Base-by-base conservation (phyloP, 768 basidiomycete genomes). In the Leccinum imitatum region DNA sequence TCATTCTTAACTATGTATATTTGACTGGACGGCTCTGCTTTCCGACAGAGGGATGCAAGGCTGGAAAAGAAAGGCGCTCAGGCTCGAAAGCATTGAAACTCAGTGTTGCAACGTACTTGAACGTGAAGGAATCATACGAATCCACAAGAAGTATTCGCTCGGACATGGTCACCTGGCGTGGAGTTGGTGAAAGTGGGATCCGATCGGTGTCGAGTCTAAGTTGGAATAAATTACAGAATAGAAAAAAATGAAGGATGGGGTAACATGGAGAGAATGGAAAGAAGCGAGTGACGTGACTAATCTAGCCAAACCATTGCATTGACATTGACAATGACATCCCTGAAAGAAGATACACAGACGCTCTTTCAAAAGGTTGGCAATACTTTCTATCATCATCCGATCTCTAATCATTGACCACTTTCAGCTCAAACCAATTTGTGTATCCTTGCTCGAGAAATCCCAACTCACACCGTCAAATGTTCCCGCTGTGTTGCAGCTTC, bases 101-200 rank as follows among this genome's bases (percentile, higher is more conserved):
- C 13, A 35, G 25, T 48, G 7, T 31, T 46, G 2, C 0, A n/a
- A 79, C 87, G 59, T 57, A 91, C 91, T 93, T 93, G 83, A 84
- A 83, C n/a, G 91, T 90, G 73, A 93, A 93, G 2, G 91, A 92
- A 72, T 93, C 91, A 64, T 93, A 91, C 0, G 91, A 93, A 70
- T 92, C 91, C 31, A 93, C 79, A 50, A 93, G 78, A 31, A 93
- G 78, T 51, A 93, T 77, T 55, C 82, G 79, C 50, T 84, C 84
- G 17, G 66, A 60, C 73, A 78, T 74, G 56, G 61, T 52, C 30
- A 60, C 51, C 60, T 58, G 59, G 48, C 0, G 46, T 48, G 31
- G 52, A 19, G 19, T 17, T 9, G 37, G 27, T 33, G 44, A 1
- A 33, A 50, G 48, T 50, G 15, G 15, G n/a, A 41, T n/a, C 39